Conservation (phyloP, 129 eudicot species). For the Ambrosia trifida region DNA sequence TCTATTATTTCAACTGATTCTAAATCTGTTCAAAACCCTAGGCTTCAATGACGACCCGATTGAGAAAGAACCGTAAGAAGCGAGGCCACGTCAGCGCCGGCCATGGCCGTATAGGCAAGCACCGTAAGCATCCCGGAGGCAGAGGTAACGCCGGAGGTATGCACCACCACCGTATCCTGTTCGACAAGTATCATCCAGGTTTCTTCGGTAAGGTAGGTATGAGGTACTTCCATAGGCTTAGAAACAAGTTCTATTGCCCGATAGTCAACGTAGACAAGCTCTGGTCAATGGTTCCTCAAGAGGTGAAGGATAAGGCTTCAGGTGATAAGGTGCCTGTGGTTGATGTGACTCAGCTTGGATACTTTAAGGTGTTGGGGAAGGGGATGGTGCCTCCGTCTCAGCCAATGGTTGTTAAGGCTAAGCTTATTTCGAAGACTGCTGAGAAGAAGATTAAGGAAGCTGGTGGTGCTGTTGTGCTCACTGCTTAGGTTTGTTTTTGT, state of each 20-base stretch:
- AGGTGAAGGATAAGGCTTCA: constrained; percentile 50
- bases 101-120: constrained; percentile 76
- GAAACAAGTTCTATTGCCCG: constrained; percentile 79
- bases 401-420: constrained; percentile 70
- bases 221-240: constrained; percentile 75
- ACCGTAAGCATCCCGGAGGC: constrained; percentile 79
- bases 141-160: constrained; percentile 81
- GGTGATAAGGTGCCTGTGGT: constrained; percentile 53
- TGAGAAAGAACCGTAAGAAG: constrained; percentile 77
- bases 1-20: too few species aligned
- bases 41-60: constrained; percentile 56
- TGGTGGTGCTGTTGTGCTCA: constrained; percentile 80
- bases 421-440: constrained; percentile 63
- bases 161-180: constrained; percentile 91
- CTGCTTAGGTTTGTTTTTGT: constrained; percentile 60
- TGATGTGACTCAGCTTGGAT: constrained; percentile 73
- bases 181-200: constrained; percentile 92
- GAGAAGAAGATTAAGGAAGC: constrained; percentile 90
- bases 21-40: background rate
- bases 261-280: constrained; percentile 72
- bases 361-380: constrained; percentile 73
- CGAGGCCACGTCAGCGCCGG: constrained; percentile 81
- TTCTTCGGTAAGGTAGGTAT: constrained; percentile 88
- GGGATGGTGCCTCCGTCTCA: constrained; percentile 46
- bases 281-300: constrained; percentile 79